phyloP scores from a whole-genome alignment of 176 grass and related monocot genomes.

The Carex cristatella region DNA sequence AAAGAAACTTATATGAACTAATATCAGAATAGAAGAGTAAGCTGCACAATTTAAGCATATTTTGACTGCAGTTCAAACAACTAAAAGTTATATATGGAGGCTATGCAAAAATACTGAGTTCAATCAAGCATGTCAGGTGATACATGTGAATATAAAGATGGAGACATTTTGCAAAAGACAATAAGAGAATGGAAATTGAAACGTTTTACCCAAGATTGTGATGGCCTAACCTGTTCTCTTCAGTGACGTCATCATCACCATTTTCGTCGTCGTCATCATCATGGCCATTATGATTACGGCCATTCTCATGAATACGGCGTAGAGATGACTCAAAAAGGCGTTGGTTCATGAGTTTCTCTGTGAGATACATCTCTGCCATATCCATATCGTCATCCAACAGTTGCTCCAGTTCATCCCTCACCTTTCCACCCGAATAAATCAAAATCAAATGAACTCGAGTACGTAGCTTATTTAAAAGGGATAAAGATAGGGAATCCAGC shows the following conservation, averaged over 20 bases:
- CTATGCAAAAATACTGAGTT: not conserved
- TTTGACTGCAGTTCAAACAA: not conserved
- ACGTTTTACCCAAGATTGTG: not conserved
- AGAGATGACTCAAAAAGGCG: constrained; percentile 53
- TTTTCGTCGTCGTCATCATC: constrained; percentile 34
- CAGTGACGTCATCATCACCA: constrained; percentile 19
- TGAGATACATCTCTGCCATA: constrained; percentile 96
- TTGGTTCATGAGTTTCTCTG: constrained; percentile 61
- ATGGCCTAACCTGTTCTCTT: constrained; percentile 14
- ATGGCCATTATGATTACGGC: constrained; percentile 36
- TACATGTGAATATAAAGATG: not conserved
- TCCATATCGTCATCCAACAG: constrained; percentile 96
- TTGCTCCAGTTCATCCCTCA: constrained; percentile 85
- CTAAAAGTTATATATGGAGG: not conserved
- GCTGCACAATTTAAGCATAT: not conserved
- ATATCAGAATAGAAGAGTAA: not conserved
- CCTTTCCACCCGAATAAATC: constrained; percentile 33
- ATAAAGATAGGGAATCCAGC: not conserved
- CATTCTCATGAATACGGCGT: constrained; percentile 40
- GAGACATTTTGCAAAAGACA: not conserved
- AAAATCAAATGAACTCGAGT: not conserved
- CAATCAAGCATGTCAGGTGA: not conserved
- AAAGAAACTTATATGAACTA: not conserved
- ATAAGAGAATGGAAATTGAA: not conserved
- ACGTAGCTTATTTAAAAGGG: not conserved